Percentiles rank a stretch among this genome's conserved stretches.
phyloP scores from a whole-genome alignment of 2,329 filamentous ascomycete genomes.

The Dactylellina sp. region DNA sequence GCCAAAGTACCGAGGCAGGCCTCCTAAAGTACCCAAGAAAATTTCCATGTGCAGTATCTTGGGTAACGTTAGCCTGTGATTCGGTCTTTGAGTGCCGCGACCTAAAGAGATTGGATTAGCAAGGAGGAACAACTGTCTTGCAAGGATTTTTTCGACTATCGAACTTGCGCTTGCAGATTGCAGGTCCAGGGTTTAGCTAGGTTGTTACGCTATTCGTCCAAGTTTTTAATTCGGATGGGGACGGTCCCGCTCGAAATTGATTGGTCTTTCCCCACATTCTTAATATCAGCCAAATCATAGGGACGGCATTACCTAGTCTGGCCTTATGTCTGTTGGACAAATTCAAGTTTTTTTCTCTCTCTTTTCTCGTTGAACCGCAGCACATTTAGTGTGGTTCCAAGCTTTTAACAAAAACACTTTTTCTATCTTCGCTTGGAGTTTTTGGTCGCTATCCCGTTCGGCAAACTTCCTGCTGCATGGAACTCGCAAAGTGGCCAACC shows the following conservation, averaged over 20 bases:
- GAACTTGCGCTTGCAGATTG: conserved; percentile 5
- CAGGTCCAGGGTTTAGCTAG: conserved; percentile 20
- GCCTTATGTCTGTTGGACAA: neutral
- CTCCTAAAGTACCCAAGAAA: conserved; percentile 27
- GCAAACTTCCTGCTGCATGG: too few species aligned
- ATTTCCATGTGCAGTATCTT: conserved; percentile 56
- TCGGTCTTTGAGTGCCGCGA: conserved; percentile 4
- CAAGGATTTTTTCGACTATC: conserved; percentile 24
- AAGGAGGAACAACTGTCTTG: conserved; percentile 24
- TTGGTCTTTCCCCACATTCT: conserved; percentile 46
- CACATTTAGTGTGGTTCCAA: too few species aligned
- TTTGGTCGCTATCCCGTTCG: too few species aligned
- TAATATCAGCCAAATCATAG: conserved; percentile 5
- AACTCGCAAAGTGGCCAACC: conserved; percentile 16
- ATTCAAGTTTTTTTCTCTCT: neutral
- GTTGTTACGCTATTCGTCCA: conserved; percentile 18
- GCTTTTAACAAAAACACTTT: neutral
- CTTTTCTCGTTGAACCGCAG: too few species aligned
- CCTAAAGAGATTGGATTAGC: conserved; percentile 31
- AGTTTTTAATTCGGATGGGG: conserved; percentile 26
- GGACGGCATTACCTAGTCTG: too few species aligned
- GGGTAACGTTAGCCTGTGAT: conserved; percentile 36
- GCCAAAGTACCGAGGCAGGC: conserved; percentile 47
- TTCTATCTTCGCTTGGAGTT: too few species aligned
- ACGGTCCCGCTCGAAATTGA: conserved; percentile 20